These are phyloP conservation scores for Lyophyllum atratum DNA, from an alignment of 768 basidiomycete species.

Conservation along the genomic window DNA sequence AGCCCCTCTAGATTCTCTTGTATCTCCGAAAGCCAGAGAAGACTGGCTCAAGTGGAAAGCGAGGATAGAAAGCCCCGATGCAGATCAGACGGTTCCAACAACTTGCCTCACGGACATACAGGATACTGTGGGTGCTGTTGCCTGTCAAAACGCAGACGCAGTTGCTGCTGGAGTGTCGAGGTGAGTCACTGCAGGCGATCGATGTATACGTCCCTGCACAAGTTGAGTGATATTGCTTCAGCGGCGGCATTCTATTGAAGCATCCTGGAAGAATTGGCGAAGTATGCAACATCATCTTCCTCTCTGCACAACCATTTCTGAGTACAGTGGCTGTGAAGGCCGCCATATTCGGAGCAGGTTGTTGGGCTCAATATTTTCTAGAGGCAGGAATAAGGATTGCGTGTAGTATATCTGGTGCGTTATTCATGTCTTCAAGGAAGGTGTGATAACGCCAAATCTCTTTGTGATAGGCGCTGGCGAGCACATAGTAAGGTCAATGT, in stretches of 20 bases:
- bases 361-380: constrained; percentile 58
- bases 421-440: not conserved
- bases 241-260: constrained; percentile 82
- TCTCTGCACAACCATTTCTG: not conserved
- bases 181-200: constrained; percentile 29
- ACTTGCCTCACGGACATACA: constrained; percentile 47
- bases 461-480: constrained; percentile 65
- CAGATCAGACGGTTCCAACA: not conserved
- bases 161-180: constrained; percentile 79
- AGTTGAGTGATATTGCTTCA: constrained; percentile 25
- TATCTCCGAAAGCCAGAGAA: constrained; percentile 46
- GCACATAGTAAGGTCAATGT: constrained; percentile 55
- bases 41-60: constrained; percentile 68
- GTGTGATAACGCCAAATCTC: not conserved
- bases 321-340: constrained; percentile 43
- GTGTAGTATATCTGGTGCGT: constrained; percentile 69
- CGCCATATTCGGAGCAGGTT: constrained; percentile 72
- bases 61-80: constrained; percentile 32
- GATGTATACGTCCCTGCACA: too few species aligned
- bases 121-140: constrained; percentile 85
- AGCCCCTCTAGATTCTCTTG: constrained; percentile 46
- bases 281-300: constrained; percentile 34
- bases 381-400: constrained; percentile 42
- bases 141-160: constrained; percentile 43
- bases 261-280: constrained; percentile 75